Conservation (phyloP, 495 filamentous ascomycete species). For the Penicillium roqueforti region DNA sequence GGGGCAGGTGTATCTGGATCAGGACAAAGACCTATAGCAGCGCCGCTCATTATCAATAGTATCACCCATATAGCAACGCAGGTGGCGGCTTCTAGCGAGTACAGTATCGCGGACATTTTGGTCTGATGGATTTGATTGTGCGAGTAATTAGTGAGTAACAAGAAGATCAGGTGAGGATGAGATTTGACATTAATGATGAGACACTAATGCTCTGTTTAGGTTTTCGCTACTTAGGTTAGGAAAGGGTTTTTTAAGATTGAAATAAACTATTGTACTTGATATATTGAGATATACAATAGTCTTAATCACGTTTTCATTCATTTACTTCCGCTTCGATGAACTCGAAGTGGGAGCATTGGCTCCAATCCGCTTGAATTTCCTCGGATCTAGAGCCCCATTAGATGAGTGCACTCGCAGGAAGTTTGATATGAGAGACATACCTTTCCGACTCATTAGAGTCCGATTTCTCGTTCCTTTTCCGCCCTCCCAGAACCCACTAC, state of each 20-base stretch:
- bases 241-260: neutral
- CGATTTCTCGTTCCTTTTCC: conserved; percentile 79
- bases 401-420: neutral
- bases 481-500: conserved; percentile 86
- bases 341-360: conserved; percentile 29
- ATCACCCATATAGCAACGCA: neutral
- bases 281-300: neutral
- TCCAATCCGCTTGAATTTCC: conserved; percentile 59
- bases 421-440: conserved; percentile 23
- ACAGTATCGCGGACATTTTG: neutral
- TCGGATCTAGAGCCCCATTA: conserved; percentile 47
- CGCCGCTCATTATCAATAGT: neutral
- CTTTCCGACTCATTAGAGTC: conserved; percentile 65
- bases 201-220: neutral
- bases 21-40: neutral
- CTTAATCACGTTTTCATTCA: neutral
- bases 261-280: neutral
- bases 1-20: neutral
- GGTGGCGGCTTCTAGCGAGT: neutral
- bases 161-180: neutral
- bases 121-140: neutral
- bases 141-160: neutral
- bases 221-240: neutral
- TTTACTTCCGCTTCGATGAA: conserved; percentile 33
- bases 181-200: no score